Evolutionary conservation across 176 grass and related monocot genomes (phyloP), one percentile per base, ranked within the genome.

Genomic region (Alloteropsis semialata): DNA sequence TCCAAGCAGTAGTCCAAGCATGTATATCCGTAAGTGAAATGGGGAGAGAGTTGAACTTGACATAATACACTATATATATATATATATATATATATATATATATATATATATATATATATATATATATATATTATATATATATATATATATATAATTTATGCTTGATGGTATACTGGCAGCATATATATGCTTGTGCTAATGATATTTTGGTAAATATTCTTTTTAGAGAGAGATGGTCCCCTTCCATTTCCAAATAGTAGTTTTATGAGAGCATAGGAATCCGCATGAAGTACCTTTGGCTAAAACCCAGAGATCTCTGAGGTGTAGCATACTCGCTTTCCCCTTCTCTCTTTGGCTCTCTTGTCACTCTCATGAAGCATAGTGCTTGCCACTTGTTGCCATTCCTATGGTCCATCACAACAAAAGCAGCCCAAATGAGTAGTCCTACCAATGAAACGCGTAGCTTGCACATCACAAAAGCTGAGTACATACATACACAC

Each of bases 321-420:
- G 57, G 74, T 36, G 34, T 36, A 36, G 34, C 34, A 36, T n/a
- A 14, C 11, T 3, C 12, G 44, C 14, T 14, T 45, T 12, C 11
- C 44, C 44, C 44, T 36, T 49, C 51, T 34, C 67, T 1, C 25
- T 74, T 67, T 75, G 76, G 55, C 13, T 65, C 66, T 77, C 28
- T 66, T 60, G 78, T 69, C 78, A 78, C 27, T 37, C 74, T 83
- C 74, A 22, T 81, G 69, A 58, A 59, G 82, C 76, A 81, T 65
- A 60, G 70, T 87, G 81, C n/a, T 27, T 81, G 76, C 65, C 88
- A 85, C 91, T 69, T 87, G 84, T 93, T 82, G 65, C 69, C 34
- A 37, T 69, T 71, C 41, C 11, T 45, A 73, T 78, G 84, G 77
- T 39, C 50, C 37, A 27, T 18, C 49, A 4, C 36, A 5, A 58